These are phyloP conservation scores for Penicillium expansum DNA, from an alignment of 2,329 filamentous ascomycete genomes.

Conservation along the genomic window DNA sequence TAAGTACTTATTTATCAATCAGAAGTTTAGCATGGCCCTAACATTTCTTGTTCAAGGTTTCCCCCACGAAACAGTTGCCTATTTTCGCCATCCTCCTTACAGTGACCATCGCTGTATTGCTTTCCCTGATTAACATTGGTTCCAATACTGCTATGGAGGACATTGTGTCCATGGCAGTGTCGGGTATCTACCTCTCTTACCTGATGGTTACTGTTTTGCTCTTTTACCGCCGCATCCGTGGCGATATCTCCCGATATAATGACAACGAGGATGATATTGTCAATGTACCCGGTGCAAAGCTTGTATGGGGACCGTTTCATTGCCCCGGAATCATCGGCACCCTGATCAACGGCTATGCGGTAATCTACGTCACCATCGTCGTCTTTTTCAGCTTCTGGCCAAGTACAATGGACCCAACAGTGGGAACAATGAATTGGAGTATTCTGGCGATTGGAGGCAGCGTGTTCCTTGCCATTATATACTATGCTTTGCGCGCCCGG, in stretches of 20 bases:
- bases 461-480: constrained; percentile 39
- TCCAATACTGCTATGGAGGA: constrained; percentile 51
- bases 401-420: constrained; percentile 33
- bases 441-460: constrained; percentile 41
- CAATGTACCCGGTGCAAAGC: constrained; percentile 19
- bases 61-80: constrained; percentile 22
- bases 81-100: constrained; percentile 28
- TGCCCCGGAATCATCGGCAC: constrained; percentile 44
- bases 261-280: constrained; percentile 34
- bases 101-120: constrained; percentile 31
- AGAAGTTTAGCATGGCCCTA: neutral
- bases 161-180: constrained; percentile 48
- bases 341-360: constrained; percentile 43
- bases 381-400: constrained; percentile 52
- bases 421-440: constrained; percentile 50
- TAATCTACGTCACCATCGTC: constrained; percentile 44
- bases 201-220: constrained; percentile 47
- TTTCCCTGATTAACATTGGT: constrained; percentile 53
- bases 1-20: constrained; percentile 12
- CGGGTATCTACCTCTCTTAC: constrained; percentile 50
- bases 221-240: constrained; percentile 41
- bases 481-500: constrained; percentile 36
- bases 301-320: constrained; percentile 27
- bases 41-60: neutral
- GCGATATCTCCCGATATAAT: constrained; percentile 29